phyloP scores from a whole-genome alignment of 2,329 filamentous ascomycete species.

The Penicillium sp. region DNA sequence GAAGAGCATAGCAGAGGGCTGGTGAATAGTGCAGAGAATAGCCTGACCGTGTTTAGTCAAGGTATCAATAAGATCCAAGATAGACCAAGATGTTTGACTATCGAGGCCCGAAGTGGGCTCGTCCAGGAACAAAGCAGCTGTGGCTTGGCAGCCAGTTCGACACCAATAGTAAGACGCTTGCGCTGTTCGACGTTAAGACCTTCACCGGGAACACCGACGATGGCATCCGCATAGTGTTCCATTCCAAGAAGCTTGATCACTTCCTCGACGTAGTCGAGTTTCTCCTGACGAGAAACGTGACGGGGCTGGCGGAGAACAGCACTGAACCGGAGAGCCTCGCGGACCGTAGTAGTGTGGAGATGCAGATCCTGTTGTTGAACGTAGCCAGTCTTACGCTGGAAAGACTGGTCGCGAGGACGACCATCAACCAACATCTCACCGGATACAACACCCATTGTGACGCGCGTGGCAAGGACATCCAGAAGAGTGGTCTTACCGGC shows the following conservation, averaged over 20 bases:
- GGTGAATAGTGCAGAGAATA: conserved; percentile 95
- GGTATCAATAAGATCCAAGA: conserved; percentile 83
- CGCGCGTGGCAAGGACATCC: conserved; percentile 80
- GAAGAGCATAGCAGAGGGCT: conserved; percentile 94
- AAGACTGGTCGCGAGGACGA: conserved; percentile 70
- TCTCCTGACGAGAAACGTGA: conserved; percentile 70
- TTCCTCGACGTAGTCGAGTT: conserved; percentile 83
- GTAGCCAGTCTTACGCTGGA: conserved; percentile 90
- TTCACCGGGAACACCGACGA: conserved; percentile 87
- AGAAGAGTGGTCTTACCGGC: conserved; percentile 93
- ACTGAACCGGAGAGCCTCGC: conserved; percentile 83
- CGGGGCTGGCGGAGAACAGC: conserved; percentile 81
- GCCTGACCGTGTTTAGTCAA: conserved; percentile 85
- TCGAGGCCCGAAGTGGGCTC: conserved; percentile 94
- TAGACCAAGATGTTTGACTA: conserved; percentile 90
- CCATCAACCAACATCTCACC: conserved; percentile 87
- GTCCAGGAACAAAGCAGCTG: conserved; percentile 88
- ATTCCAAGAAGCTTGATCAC: conserved; percentile 90
- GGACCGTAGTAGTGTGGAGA: conserved; percentile 77
- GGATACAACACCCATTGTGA: conserved; percentile 82
- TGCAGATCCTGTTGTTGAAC: conserved; percentile 93
- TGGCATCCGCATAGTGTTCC: conserved; percentile 83
- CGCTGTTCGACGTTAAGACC: conserved; percentile 65
- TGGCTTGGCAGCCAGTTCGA: conserved; percentile 93
- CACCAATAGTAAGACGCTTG: conserved; percentile 84